A percentile compares a stretch with the other conserved stretches of the same genome.
Evolutionary conservation across 805 yeast genomes (phyloP).

Genomic region (Yarrowia divulgata): DNA sequence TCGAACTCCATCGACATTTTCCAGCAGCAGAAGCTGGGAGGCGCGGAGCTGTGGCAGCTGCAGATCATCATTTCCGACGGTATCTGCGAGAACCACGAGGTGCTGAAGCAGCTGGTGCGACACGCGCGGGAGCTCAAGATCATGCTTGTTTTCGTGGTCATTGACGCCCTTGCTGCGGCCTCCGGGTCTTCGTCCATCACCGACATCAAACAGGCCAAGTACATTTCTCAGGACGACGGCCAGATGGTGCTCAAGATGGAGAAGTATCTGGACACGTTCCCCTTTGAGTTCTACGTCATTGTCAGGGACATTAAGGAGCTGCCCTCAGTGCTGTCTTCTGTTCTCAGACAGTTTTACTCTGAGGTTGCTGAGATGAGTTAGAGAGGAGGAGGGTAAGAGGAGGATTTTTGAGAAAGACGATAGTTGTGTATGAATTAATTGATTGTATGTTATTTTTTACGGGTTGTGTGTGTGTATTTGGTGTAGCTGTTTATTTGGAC

Average conservation of each 20-base stretch:
- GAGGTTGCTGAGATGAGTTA: slow-evolving; percentile 58
- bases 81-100: slow-evolving; percentile 92
- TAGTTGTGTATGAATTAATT: slow-evolving; percentile 20
- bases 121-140: slow-evolving; percentile 89
- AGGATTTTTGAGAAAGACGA: slow-evolving; percentile 14
- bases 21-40: slow-evolving; percentile 57
- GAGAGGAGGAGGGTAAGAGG: neutral
- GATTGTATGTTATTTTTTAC: neutral
- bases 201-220: slow-evolving; percentile 93
- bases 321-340: slow-evolving; percentile 88
- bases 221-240: slow-evolving; percentile 61
- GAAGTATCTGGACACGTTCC: slow-evolving; percentile 90
- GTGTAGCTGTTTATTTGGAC: too few relatives aligned
- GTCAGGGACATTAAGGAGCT: slow-evolving; percentile 87
- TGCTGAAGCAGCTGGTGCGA: slow-evolving; percentile 82
- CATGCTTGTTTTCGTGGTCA: slow-evolving; percentile 92
- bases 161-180: slow-evolving; percentile 71
- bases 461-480: neutral
- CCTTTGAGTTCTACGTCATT: slow-evolving; percentile 95
- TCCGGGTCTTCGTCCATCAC: slow-evolving; percentile 72
- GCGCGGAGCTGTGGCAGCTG: slow-evolving; percentile 83
- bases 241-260: slow-evolving; percentile 82
- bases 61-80: slow-evolving; percentile 96
- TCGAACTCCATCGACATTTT: slow-evolving; percentile 75
- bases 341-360: slow-evolving; percentile 89